Evolutionary conservation across 306 rosid species (phyloP).

Genomic region (Prunus dulcis): DNA sequence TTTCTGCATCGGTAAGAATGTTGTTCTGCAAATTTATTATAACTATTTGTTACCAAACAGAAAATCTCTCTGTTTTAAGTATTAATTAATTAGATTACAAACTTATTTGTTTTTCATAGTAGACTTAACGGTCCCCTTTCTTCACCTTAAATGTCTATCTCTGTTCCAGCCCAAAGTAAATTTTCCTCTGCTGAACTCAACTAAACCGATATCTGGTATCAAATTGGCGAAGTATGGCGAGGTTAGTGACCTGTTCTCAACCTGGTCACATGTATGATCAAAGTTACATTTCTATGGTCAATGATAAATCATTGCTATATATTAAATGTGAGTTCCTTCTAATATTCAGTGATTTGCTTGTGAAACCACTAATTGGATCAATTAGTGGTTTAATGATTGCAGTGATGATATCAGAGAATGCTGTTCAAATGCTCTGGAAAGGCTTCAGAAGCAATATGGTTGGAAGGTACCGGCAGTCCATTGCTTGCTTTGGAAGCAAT

Average conservation of each 20-base stretch:
- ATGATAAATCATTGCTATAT: slow-evolving; percentile 2
- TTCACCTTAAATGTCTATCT: neutral
- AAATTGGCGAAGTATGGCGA: slow-evolving; percentile 72
- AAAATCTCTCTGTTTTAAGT: neutral
- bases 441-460: slow-evolving; percentile 59
- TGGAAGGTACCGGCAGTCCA: slow-evolving; percentile 64
- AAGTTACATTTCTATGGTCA: neutral
- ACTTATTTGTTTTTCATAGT: neutral
- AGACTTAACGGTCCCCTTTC: neutral
- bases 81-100: neutral
- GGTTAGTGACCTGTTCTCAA: slow-evolving; percentile 41
- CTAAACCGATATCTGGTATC: slow-evolving; percentile 50
- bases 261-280: neutral
- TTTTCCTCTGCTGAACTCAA: slow-evolving; percentile 62
- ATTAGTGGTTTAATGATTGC: slow-evolving; percentile 97
- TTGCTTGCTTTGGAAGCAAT: neutral
- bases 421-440: slow-evolving; percentile 59
- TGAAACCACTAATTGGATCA: slow-evolving; percentile 55
- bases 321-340: slow-evolving; percentile 8
- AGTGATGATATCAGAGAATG: slow-evolving; percentile 71
- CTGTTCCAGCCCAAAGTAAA: slow-evolving; percentile 52
- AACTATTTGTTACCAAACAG: neutral
- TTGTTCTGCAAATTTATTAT: neutral
- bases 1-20: slow-evolving; percentile 35
- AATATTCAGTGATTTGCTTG: slow-evolving; percentile 14